Conservation (phyloP, 495 filamentous ascomycete genomes). For the Achaetomiella virescens region DNA sequence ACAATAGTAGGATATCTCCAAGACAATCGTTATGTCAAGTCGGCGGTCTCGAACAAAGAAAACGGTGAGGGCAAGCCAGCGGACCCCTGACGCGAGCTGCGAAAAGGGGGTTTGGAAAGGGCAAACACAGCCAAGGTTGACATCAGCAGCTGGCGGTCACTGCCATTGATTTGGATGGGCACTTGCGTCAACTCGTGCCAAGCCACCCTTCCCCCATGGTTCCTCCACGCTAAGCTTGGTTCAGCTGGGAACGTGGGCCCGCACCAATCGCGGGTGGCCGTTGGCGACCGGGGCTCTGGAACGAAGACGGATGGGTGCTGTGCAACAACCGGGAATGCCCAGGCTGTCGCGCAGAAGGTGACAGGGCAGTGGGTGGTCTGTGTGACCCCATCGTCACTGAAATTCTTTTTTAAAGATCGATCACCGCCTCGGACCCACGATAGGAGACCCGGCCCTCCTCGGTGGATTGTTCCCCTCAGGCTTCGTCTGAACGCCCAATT, state of each 20-base stretch:
- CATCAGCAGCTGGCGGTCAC: slow-evolving; percentile 8
- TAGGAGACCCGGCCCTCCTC: neutral
- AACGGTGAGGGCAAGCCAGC: neutral
- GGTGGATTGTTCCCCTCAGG: neutral
- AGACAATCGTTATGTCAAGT: slow-evolving; percentile 11
- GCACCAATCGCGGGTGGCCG: neutral
- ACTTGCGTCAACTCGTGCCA: neutral
- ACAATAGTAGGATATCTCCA: slow-evolving; percentile 14
- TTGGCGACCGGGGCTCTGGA: neutral
- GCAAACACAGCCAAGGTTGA: neutral
- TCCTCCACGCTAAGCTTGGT: neutral
- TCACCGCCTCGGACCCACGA: slow-evolving; percentile 12
- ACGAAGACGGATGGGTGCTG: neutral
- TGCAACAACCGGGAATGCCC: neutral
- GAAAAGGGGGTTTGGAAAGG: neutral
- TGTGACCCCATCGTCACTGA: slow-evolving; percentile 1
- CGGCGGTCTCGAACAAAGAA: neutral
- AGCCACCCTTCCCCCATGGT: neutral
- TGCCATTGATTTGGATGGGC: neutral
- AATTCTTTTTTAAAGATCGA: slow-evolving; percentile 21
- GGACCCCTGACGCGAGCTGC: neutral
- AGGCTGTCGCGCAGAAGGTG: neutral
- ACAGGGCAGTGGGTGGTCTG: too few species aligned
- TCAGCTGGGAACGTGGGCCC: neutral
- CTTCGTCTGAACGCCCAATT: slow-evolving; percentile 9